Evolutionary conservation across 345 rosid genomes (phyloP).

Genomic region (Eucalyptus tenuipes): DNA sequence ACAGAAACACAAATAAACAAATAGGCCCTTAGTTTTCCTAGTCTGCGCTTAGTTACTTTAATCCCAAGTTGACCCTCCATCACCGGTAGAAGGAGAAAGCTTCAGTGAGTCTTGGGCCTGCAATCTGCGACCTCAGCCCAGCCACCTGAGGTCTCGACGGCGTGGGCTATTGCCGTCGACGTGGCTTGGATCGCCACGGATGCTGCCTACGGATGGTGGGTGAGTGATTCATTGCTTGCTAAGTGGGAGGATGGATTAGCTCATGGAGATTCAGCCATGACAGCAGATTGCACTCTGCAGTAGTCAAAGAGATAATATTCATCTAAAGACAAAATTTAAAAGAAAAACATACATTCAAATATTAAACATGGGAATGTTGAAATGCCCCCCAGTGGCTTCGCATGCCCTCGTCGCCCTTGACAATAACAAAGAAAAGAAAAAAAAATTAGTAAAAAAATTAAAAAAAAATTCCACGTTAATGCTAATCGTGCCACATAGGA

Average conservation of each 20-base stretch:
- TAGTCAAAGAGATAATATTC: neutral
- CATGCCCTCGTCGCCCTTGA: neutral
- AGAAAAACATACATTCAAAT: neutral
- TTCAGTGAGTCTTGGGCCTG: too few species aligned
- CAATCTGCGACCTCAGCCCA: too few species aligned
- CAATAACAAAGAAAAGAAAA: too few species aligned
- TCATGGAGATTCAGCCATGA: neutral
- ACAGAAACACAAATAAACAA: too few species aligned
- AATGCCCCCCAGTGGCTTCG: neutral
- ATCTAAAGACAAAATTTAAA: neutral
- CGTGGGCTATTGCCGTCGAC: too few species aligned
- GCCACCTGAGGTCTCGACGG: too few species aligned
- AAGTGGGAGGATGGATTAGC: neutral
- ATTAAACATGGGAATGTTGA: neutral
- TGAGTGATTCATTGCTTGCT: neutral
- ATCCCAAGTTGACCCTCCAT: too few species aligned
- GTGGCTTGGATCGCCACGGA: neutral
- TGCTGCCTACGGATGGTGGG: neutral
- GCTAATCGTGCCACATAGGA: rapidly evolving
- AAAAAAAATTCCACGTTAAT: too few species aligned
- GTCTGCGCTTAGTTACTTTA: too few species aligned
- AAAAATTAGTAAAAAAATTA: too few species aligned
- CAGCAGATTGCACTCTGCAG: neutral
- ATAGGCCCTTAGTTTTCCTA: too few species aligned
- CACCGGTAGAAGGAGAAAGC: too few species aligned